phyloP scores from a whole-genome alignment of 2,329 filamentous ascomycete species.

The Fusarium continuum region DNA sequence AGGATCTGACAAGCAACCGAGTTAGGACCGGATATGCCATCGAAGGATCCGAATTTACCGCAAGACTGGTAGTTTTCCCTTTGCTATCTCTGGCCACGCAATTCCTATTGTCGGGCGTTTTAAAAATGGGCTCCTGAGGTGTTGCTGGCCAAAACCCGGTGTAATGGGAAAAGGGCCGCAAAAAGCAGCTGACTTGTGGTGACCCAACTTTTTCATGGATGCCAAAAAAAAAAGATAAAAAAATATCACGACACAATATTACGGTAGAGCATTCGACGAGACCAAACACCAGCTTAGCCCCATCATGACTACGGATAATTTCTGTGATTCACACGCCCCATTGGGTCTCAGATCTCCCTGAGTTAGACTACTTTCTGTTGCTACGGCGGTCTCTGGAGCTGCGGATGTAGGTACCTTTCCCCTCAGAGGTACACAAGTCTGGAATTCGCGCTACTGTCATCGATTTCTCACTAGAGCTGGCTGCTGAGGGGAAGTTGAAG shows the following conservation, averaged over 20 bases:
- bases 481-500: constrained; percentile 38
- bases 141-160: constrained; percentile 32
- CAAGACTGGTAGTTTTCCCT: constrained; percentile 11
- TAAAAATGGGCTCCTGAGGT: constrained; percentile 28
- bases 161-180: constrained; percentile 35
- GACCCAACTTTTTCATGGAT: constrained; percentile 1
- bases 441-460: constrained; percentile 35
- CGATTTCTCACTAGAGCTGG: constrained; percentile 9
- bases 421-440: constrained; percentile 31
- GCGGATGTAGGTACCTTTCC: constrained; percentile 41
- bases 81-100: constrained; percentile 7
- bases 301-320: constrained; percentile 17
- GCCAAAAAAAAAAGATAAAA: not conserved
- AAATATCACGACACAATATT: constrained; percentile 18
- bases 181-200: constrained; percentile 36
- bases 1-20: constrained; percentile 28
- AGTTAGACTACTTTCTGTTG: not conserved
- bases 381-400: constrained; percentile 18
- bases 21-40: constrained; percentile 24
- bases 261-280: too few species aligned
- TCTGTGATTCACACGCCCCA: constrained; percentile 3
- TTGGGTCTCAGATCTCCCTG: not conserved
- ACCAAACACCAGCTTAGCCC: too few species aligned
- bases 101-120: constrained; percentile 14
- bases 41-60: constrained; percentile 29